Evolutionary conservation across 192 early-diverging fungal genomes (phyloP), one percentile per base, ranked within the genome.

Genomic region (Funneliformis geosporum): DNA sequence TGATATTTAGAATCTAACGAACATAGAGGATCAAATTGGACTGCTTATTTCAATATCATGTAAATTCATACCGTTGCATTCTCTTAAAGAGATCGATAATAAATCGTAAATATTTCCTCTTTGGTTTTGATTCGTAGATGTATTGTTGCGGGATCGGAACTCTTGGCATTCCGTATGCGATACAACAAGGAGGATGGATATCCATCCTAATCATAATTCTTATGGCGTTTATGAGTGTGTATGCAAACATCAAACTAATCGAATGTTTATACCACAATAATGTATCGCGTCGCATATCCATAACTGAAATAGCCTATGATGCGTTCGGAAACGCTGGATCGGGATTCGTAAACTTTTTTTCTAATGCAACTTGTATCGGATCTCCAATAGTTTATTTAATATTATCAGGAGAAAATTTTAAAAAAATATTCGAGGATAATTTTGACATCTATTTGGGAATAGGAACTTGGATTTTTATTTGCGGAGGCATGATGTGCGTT

Each of bases 111-210:
- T 5, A 18, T 73, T 75, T 55, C 6, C 23, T 4, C 10, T 47
- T 44, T 25, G 66, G 43, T 2, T 33, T 33, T 33, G 33, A 2
- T 33, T 66, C 47, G 14, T 44, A 79, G 77, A 14, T 93, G 92
- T 82, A 85, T 91, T 12, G 85, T 92, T 60, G 92, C 92, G 4
- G 91, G 91, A 38, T 85, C 88, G 91, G 91, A 27, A 85, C 88
- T 23, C 77, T 92, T 2, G 88, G 90, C 66, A 81, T 92, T 10
- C 87, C 91, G 7, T 90, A 86, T 74, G 84, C 86, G 14, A 75
- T 92, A 18, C 86, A 84, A 72, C 90, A 92, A 60, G 89, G 91
- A 75, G 95, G 95, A 4, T 96, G 95, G 95, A 83, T 90, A 33
- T 92, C 92, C 18, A 62, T 92, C 3, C 73, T 89, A 21, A 87